These are phyloP conservation scores for Rhizoclosmatium globosum DNA, from an alignment of 192 early-diverging fungal species.

Conservation along the genomic window DNA sequence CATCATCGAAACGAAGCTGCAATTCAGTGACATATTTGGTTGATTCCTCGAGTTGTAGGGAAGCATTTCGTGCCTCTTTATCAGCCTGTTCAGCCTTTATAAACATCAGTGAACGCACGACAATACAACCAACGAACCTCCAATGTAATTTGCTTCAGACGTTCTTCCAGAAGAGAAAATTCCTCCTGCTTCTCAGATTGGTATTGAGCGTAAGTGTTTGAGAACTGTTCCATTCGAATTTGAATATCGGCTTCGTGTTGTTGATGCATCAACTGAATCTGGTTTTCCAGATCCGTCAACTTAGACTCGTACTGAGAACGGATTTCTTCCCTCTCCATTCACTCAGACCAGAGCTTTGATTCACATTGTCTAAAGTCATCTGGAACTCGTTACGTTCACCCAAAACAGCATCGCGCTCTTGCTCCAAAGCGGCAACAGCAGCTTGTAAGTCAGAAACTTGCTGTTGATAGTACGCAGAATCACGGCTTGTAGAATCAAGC, in stretches of 20 bases:
- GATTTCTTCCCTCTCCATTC: slow-evolving; percentile 3
- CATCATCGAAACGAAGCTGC: background rate
- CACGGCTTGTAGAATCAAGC: background rate
- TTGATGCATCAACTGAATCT: background rate
- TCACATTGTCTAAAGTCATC: background rate
- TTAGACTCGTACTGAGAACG: slow-evolving; percentile 1
- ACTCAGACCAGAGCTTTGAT: background rate
- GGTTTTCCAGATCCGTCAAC: background rate
- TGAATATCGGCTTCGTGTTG: slow-evolving; percentile 8
- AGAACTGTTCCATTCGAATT: background rate
- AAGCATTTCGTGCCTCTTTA: background rate
- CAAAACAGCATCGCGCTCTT: background rate
- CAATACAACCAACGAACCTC: slow-evolving; percentile 1
- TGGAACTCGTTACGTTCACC: background rate
- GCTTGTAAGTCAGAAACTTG: slow-evolving; percentile 7
- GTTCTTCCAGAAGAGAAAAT: background rate
- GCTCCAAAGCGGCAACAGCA: background rate
- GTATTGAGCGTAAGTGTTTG: background rate
- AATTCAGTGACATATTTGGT: background rate
- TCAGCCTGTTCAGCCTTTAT: slow-evolving; percentile 5
- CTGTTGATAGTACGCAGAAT: slow-evolving; percentile 17
- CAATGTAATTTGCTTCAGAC: background rate
- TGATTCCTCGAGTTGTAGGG: background rate
- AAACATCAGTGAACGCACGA: background rate
- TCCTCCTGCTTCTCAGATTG: slow-evolving; percentile 4